Base-by-base conservation (phyloP, 106 monocot genomes). In the Iris macrosiphon region DNA sequence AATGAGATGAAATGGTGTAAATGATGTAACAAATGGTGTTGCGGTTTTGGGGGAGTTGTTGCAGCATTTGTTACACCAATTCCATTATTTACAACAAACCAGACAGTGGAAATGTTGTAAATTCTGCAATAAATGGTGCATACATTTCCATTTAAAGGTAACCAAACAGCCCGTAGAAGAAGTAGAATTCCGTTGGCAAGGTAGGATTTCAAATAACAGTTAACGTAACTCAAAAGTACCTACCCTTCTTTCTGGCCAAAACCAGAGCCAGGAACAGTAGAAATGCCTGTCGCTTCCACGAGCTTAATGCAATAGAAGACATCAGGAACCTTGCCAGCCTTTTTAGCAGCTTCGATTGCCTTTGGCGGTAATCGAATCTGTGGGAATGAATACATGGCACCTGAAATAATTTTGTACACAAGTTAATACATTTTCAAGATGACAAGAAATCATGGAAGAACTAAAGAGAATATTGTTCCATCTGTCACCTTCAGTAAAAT, bases 211-310 rank as follows among this genome's bases (percentile, higher is more conserved):
- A 49, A 3, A 49, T 20, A 14, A 10, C 28, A 3, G 28, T 28
- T 28, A 4, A 27, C 3, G 16, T n/a, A 50, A 6, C 16, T 22
- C 25, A 7, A 49, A 31, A 53, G 17, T 18, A 64, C 47, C n/a
- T 63, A 96, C 96, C 96, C 96, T 69, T 96, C 96, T 70, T 98
- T 98, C 63, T 98, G 91, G 59, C 98, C 91, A 53, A 98, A 98
- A 26, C 91, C 98, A 15, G 98, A 98, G n/a, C 98, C 98, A 33
- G 98, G 98, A 49, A 98, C 91, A 15, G 98, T 98, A 23, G 98
- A 98, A 43, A 98, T 98, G 39, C 91, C 91, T 19, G 91, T 98
- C 14, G 91, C 87, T 73, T 98, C 98, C 75, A 98, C 69, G 29
- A 98, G 86, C 72, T 87, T 91, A 8, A 98, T 80, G 59, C 98